Evolutionary conservation across 176 grass and related monocot species (phyloP).

Genomic region (Alloteropsis semialata): DNA sequence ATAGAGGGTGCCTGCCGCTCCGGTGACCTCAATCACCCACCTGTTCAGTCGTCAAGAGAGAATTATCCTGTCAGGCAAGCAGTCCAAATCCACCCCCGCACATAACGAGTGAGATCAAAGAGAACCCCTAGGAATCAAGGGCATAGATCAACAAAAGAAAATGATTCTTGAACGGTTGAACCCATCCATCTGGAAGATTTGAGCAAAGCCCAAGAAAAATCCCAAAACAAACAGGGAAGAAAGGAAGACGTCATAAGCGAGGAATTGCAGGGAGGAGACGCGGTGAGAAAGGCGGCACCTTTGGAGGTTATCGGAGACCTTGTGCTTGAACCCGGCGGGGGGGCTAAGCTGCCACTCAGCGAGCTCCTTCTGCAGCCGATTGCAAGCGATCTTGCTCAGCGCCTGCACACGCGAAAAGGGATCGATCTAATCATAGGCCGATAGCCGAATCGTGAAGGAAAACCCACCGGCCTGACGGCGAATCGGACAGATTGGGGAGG

Average conservation of each 20-base stretch:
- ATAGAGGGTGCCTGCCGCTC: slow-evolving; percentile 77
- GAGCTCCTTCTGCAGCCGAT: slow-evolving; percentile 91
- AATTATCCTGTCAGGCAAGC: neutral
- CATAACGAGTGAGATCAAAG: neutral
- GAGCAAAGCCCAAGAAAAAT: neutral
- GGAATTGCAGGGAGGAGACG: slow-evolving; percentile 5
- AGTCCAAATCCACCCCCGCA: neutral
- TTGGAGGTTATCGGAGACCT: slow-evolving; percentile 78
- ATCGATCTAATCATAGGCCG: neutral
- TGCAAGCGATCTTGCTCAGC: slow-evolving; percentile 98
- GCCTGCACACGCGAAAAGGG: slow-evolving; percentile 38
- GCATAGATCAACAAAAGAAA: neutral
- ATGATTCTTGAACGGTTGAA: neutral
- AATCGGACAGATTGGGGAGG: slow-evolving; percentile 28
- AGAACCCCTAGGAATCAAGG: slow-evolving; percentile 9
- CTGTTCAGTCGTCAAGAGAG: slow-evolving; percentile 25
- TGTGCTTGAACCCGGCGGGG: slow-evolving; percentile 78
- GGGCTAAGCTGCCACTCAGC: slow-evolving; percentile 84
- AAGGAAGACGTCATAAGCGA: neutral
- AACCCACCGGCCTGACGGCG: neutral
- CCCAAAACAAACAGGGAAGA: neutral
- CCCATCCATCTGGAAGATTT: neutral
- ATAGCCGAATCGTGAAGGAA: slow-evolving; percentile 19
- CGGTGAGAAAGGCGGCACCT: slow-evolving; percentile 42
- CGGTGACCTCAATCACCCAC: slow-evolving; percentile 88